Evolutionary conservation across 1,284 basidiomycete genomes (phyloP).

Genomic region (Mixia osmundae): DNA sequence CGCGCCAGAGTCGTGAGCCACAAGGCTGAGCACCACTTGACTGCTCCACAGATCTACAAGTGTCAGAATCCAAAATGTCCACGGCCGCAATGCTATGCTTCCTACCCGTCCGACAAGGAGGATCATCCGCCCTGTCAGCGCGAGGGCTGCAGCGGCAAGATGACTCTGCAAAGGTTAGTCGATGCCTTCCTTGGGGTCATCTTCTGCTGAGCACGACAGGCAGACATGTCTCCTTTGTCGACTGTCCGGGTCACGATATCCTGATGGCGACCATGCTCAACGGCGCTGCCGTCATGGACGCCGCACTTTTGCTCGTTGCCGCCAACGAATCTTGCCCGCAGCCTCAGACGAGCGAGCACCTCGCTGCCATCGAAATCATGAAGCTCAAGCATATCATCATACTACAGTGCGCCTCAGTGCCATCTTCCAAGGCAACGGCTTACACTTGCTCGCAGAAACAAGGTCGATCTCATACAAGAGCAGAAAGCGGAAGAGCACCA

Average conservation of each 20-base stretch:
- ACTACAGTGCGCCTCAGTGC: conserved; percentile 31
- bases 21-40: not conserved
- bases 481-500: conserved; percentile 74
- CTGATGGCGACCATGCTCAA: conserved; percentile 99
- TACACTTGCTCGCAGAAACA: conserved; percentile 32
- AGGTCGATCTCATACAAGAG: conserved; percentile 87
- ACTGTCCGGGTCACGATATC: conserved; percentile 32
- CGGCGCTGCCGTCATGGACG: conserved; percentile 97
- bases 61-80: conserved; percentile 83
- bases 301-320: conserved; percentile 78
- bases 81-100: conserved; percentile 77
- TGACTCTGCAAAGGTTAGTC: conserved; percentile 49
- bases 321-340: conserved; percentile 98
- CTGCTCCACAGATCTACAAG: conserved; percentile 63
- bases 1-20: not conserved
- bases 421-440: not conserved
- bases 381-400: conserved; percentile 96
- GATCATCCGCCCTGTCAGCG: conserved; percentile 78
- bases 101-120: conserved; percentile 84
- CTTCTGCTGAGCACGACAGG: not conserved
- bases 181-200: not conserved
- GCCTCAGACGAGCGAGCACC: conserved; percentile 93
- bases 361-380: conserved; percentile 98
- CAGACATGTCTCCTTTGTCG: conserved; percentile 87
- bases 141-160: conserved; percentile 65